Percentiles rank a stretch among this genome's conserved stretches.
Evolutionary conservation across 495 filamentous ascomycete species (phyloP).

Genomic region (Neurospora sp.): DNA sequence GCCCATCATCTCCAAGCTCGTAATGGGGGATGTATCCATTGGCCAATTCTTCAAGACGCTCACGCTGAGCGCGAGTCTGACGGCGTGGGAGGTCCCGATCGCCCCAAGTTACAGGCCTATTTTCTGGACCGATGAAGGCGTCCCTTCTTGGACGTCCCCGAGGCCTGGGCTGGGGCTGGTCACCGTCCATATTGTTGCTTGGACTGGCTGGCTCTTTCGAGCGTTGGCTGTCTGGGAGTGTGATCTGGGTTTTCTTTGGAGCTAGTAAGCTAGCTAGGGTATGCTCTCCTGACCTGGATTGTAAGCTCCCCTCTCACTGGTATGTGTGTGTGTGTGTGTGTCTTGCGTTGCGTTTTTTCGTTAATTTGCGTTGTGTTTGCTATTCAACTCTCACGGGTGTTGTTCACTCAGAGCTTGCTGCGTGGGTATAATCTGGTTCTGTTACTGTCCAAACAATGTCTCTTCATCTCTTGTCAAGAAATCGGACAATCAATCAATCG

Average conservation of each 20-base stretch:
- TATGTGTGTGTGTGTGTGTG: not conserved
- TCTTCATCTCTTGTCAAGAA: not conserved
- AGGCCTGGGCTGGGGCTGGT: not conserved
- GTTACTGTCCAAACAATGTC: not conserved
- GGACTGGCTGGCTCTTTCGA: not conserved
- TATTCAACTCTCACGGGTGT: not conserved
- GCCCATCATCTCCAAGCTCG: not conserved
- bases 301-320: not conserved
- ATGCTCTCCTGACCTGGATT: not conserved
- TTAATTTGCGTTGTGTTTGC: not conserved
- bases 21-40: not conserved
- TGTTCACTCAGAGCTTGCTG: not conserved
- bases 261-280: not conserved
- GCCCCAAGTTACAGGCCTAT: not conserved
- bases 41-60: not conserved
- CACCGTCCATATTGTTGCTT: not conserved
- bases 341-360: not conserved
- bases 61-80: not conserved
- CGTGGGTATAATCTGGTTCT: not conserved
- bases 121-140: not conserved
- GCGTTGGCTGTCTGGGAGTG: not conserved
- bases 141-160: not conserved
- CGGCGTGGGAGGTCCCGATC: not conserved
- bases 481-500: not conserved
- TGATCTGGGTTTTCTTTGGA: not conserved